Evolutionary conservation across 2,329 filamentous ascomycete species (phyloP), one percentile per base, ranked within the genome.

Genomic region (Pseudocercospora vitis): DNA sequence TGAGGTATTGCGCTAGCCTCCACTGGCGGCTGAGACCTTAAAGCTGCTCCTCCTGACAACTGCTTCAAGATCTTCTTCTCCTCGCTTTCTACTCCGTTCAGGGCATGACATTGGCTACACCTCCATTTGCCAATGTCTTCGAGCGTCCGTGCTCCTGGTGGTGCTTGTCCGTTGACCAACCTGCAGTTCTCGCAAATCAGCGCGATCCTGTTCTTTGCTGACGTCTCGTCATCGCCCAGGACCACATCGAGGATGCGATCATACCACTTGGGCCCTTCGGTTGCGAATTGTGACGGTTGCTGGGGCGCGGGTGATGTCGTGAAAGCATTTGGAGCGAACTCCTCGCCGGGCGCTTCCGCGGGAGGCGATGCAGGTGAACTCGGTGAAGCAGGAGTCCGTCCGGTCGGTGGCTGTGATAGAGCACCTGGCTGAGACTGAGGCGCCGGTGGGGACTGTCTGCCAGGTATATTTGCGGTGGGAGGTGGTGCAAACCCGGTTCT

Each of bases 131-230:
- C 94, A 1, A 99, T 67, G 48, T 96, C 91, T 32, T 88, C 83
- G 1, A 92, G 74, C 0, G 79, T 82, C 62, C 84, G 87, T 0
- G 88, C 86, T 1, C 94, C 94, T 0, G 94, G 92, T 1, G 94
- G 91, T 3, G 94, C 94, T 69, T 96, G 94, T 0, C 95, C 94
- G 68, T 99, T 99, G 44, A 99, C 91, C 1, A 96, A 81, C 24
- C 89, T 81, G 70, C 94, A 99, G 32, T 81, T 78, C 26, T 77
- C 72, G 73, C 94, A 99, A 51, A 99, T 89, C 59, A 99, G 77
- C 6, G 85, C 92, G 54, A 96, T 83, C 14, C 94, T 85, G 71
- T 97, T 97, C 75, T 91, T 95, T 2, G 92, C 83, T 9, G 88
- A 85, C 3, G 89, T 95, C 73, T 99, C 94, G 66, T 99, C 94